Evolutionary conservation across 371 early-diverging fungal genomes (phyloP), one percentile per base, ranked within the genome.

Genomic region (Mortierella sp.): DNA sequence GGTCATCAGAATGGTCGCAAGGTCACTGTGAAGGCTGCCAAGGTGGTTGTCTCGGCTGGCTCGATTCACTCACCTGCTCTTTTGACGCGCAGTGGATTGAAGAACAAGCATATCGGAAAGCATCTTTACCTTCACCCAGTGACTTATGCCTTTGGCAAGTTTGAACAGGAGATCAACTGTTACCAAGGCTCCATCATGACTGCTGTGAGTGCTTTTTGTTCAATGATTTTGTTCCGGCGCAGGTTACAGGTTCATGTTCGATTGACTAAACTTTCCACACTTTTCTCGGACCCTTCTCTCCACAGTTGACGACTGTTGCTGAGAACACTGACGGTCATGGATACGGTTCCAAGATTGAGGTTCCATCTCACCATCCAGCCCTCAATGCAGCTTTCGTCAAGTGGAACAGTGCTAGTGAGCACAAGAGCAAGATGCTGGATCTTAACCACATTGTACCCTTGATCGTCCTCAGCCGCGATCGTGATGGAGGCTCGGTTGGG

Each of bases 171-270:
- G 7, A 60, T 91, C 25, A 74, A 88, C 45, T 83, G 84, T 2
- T 86, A 75, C 70, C 56, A 83, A 56, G 94, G 95, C 1, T 83
- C 90, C 1, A 93, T 93, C 60, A 88, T 93, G 91, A 92, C 94
- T 2, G 87, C 90, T 43, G 83, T 93, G 71, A 68, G 74, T 75
- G 21, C 57, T 51, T 12, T 46, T 23, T 18, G 56, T 50, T 57
- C 52, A 51, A 9, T 48, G 53, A n/a, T 47, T 23, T 74, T 28
- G 5, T 37, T 9, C 37, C 37, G 37, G 9, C 9, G 3, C 37
- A 25, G 7, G 26, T 16, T 23, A 7, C 23, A 57, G 44, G 29
- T 48, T 47, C n/a, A 12, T 45, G 61, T 23, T 37, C 46, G 28
- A 21, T 67, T 18, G 25, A 30, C 23, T 2, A 57, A 23, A 25